Percentiles rank a stretch among this genome's conserved stretches.
Evolutionary conservation across 164 flowering plant species (phyloP).

Genomic region (Magnolia officinalis): DNA sequence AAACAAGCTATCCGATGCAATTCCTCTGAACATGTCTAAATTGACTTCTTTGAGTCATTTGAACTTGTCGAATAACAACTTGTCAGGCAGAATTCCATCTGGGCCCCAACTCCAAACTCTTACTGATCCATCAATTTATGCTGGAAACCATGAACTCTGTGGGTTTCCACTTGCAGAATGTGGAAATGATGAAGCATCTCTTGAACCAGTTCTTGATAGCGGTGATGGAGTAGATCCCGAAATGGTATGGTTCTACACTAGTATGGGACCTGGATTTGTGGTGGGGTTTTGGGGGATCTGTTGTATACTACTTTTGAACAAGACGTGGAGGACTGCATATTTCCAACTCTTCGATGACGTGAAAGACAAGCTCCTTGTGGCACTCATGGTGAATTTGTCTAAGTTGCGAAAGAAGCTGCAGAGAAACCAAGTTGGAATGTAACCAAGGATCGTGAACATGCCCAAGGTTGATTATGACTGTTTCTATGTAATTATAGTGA

Average conservation of each 20-base stretch:
- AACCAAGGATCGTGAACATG: too few relatives aligned
- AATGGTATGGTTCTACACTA: conserved; percentile 2
- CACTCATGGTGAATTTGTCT: too few relatives aligned
- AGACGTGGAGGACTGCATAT: conserved; percentile 14
- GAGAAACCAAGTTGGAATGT: too few relatives aligned
- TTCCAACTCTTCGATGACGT: conserved; percentile 6
- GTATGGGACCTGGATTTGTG: conserved; percentile 13
- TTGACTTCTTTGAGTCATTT: conserved; percentile 10
- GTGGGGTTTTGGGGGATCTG: conserved; percentile 15
- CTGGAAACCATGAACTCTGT: conserved; percentile 12
- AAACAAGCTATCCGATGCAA: conserved; percentile 18
- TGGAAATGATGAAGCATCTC: background rate
- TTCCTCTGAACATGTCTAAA: conserved; percentile 14
- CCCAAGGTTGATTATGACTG: too few relatives aligned
- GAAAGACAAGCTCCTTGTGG: conserved; percentile 3
- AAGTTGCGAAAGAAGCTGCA: too few relatives aligned
- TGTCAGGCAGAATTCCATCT: conserved; percentile 20
- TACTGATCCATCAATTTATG: conserved; percentile 11
- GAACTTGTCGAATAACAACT: conserved; percentile 23
- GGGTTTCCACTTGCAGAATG: conserved; percentile 17
- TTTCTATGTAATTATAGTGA: too few relatives aligned
- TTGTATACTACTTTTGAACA: conserved; percentile 8
- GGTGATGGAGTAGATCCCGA: background rate
- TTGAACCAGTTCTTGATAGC: background rate
- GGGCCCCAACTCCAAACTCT: conserved; percentile 15